A percentile compares a stretch with the other conserved stretches of the same genome.
phyloP scores from a whole-genome alignment of 2,329 filamentous ascomycete species.

The Geosmithia putterillii region DNA sequence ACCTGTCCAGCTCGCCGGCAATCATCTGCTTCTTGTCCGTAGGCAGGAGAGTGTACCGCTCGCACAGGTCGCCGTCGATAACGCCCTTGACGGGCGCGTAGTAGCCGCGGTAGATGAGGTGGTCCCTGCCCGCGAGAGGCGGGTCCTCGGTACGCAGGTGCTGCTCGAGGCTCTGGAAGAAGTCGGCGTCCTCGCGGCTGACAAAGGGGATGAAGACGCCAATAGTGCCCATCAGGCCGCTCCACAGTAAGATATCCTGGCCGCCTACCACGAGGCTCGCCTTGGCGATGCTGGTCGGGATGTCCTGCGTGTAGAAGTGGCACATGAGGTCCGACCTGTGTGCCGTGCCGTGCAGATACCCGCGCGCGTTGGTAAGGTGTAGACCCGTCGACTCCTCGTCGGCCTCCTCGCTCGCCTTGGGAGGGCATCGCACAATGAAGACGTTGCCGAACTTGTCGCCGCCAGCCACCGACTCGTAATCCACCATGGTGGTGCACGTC shows the following conservation, averaged over 20 bases:
- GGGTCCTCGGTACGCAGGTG: slow-evolving; percentile 79
- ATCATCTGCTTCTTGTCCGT: slow-evolving; percentile 93
- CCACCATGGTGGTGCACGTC: slow-evolving; percentile 82
- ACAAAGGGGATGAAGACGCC: slow-evolving; percentile 89
- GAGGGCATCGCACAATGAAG: slow-evolving; percentile 80
- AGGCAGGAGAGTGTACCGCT: slow-evolving; percentile 73
- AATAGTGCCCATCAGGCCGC: slow-evolving; percentile 85
- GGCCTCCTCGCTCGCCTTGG: slow-evolving; percentile 75
- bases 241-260: slow-evolving; percentile 85
- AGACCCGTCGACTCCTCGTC: slow-evolving; percentile 87
- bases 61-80: slow-evolving; percentile 93
- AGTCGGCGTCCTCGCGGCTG: slow-evolving; percentile 86
- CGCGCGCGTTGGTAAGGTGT: slow-evolving; percentile 80
- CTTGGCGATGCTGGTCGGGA: slow-evolving; percentile 83
- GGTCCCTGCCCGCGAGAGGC: slow-evolving; percentile 81
- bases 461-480: slow-evolving; percentile 91
- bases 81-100: slow-evolving; percentile 94
- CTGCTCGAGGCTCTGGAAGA: slow-evolving; percentile 89
- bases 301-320: slow-evolving; percentile 85
- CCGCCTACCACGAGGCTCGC: slow-evolving; percentile 83
- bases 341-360: slow-evolving; percentile 80
- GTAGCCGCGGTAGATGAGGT: slow-evolving; percentile 90
- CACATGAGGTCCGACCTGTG: slow-evolving; percentile 76
- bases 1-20: slow-evolving; percentile 82
- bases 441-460: slow-evolving; percentile 98